Percentiles rank a stretch among this genome's conserved stretches.
These are phyloP conservation scores for Leptographium procerum DNA, from an alignment of 2,329 filamentous ascomycete genomes.

Conservation along the genomic window DNA sequence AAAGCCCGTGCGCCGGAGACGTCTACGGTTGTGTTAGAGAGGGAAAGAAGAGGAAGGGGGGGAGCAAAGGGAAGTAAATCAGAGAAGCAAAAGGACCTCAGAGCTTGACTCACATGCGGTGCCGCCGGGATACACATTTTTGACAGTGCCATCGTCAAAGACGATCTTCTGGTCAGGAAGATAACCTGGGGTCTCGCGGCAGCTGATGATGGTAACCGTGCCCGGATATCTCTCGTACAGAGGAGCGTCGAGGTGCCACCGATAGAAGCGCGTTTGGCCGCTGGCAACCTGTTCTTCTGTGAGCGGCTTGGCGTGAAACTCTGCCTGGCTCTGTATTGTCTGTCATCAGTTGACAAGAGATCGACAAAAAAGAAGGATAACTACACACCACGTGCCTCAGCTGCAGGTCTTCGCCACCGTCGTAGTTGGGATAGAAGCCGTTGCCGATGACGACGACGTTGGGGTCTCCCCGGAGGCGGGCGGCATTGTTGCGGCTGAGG, in stretches of 20 bases:
- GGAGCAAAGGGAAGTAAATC: background rate
- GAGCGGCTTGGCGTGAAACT: slow-evolving; percentile 1
- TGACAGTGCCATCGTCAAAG: background rate
- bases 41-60: background rate
- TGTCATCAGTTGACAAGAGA: too few species aligned
- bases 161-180: slow-evolving; percentile 2
- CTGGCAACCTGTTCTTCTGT: background rate
- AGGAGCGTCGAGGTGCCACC: slow-evolving; percentile 4
- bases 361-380: too few species aligned
- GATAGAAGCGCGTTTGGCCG: slow-evolving; percentile 2
- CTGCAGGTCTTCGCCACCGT: background rate
- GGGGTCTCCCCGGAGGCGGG: background rate
- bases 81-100: background rate
- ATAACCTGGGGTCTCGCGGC: background rate
- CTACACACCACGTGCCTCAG: slow-evolving; percentile 3
- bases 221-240: slow-evolving; percentile 3
- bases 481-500: slow-evolving; percentile 1
- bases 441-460: slow-evolving; percentile 3
- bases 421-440: background rate
- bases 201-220: slow-evolving; percentile 2
- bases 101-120: background rate
- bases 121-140: background rate
- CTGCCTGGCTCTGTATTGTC: background rate
- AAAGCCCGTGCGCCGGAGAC: slow-evolving; percentile 1
- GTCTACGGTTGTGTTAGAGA: background rate